These are phyloP conservation scores for Baudoinia panamericana DNA, from an alignment of 495 filamentous ascomycete species.

Conservation along the genomic window DNA sequence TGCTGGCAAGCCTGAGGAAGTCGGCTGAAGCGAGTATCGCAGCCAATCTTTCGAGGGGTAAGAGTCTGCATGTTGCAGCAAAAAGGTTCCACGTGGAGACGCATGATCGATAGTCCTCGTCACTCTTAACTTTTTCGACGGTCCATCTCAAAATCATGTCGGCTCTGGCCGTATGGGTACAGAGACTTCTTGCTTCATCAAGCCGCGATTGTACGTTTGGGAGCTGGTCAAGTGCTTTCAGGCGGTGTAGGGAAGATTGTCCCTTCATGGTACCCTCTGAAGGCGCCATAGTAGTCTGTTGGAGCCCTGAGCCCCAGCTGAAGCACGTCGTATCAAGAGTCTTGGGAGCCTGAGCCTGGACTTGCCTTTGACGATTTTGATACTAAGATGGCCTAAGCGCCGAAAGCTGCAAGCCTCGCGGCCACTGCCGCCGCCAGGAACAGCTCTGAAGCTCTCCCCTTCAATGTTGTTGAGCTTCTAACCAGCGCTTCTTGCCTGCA, in stretches of 20 bases:
- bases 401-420: no score
- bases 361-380: no score
- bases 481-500: no score
- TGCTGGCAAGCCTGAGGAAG: neutral
- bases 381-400: no score
- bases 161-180: constrained; percentile 33
- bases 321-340: no score
- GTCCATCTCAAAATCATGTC: constrained; percentile 60
- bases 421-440: no score
- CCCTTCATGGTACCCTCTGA: no score
- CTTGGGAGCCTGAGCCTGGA: no score
- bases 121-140: constrained; percentile 43
- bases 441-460: no score
- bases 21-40: constrained; percentile 4
- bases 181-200: constrained; percentile 11
- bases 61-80: neutral
- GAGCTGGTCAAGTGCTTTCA: constrained; percentile 16
- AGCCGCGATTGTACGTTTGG: constrained; percentile 8
- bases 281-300: no score
- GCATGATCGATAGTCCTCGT: constrained; percentile 12
- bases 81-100: constrained; percentile 5
- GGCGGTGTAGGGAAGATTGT: constrained; percentile 15
- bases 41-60: constrained; percentile 7
- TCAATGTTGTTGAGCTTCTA: no score
- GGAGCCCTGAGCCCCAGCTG: no score